A percentile compares a stretch with the other conserved stretches of the same genome.
Conservation (phyloP, 768 basidiomycete species). For the Tylopilus balloui region DNA sequence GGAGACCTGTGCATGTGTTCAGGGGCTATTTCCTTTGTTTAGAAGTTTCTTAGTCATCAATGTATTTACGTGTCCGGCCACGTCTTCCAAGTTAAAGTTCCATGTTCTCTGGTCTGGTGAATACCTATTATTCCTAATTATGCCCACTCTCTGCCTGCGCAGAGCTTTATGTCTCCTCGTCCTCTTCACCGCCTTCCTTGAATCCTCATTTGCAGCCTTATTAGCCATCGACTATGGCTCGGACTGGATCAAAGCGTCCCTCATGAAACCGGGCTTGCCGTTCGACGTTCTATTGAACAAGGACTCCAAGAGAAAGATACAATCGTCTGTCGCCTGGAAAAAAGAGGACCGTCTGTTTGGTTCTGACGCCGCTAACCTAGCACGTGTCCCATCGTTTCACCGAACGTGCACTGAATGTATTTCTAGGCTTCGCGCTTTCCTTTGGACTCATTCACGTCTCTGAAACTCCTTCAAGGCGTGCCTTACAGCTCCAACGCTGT, state of each 20-base stretch:
- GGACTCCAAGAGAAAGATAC: slow-evolving; percentile 95
- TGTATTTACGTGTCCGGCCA: slow-evolving; percentile 21
- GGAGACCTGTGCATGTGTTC: too few relatives aligned
- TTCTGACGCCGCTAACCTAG: slow-evolving; percentile 81
- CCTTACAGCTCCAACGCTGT: slow-evolving; percentile 56
- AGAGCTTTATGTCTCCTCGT: slow-evolving; percentile 25
- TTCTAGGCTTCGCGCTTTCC: slow-evolving; percentile 88
- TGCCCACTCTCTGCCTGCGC: slow-evolving; percentile 23
- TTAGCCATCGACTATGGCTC: slow-evolving; percentile 98
- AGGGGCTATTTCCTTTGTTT: not conserved
- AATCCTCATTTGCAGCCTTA: slow-evolving; percentile 60
- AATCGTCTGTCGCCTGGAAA: slow-evolving; percentile 88
- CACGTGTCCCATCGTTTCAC: slow-evolving; percentile 39
- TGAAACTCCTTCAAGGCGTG: slow-evolving; percentile 80
- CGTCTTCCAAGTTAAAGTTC: slow-evolving; percentile 11
- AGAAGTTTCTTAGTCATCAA: slow-evolving; percentile 13
- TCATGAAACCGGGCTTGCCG: slow-evolving; percentile 90
- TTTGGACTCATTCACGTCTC: slow-evolving; percentile 74
- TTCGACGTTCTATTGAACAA: slow-evolving; percentile 96
- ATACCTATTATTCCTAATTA: slow-evolving; percentile 13
- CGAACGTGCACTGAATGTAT: not conserved
- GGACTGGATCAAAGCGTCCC: slow-evolving; percentile 94
- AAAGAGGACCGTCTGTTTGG: slow-evolving; percentile 87
- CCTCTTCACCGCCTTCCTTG: slow-evolving; percentile 20
- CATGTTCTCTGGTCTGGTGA: slow-evolving; percentile 11